Percentiles rank a stretch among this genome's conserved stretches.
Conservation (phyloP, 768 basidiomycete species). For the Mycena pura region DNA sequence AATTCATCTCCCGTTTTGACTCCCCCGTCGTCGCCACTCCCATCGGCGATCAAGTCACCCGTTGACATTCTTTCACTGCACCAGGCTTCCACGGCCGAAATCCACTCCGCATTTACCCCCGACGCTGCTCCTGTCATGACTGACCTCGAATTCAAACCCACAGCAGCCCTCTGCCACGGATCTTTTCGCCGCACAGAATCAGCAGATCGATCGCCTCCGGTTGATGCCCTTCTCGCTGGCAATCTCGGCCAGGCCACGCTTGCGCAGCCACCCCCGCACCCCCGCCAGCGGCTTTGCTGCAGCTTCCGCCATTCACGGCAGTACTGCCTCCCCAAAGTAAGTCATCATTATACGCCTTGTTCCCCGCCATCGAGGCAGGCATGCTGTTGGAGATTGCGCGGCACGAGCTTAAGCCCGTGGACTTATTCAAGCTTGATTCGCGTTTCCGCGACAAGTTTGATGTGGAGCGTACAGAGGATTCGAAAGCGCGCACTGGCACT, state of each 20-base stretch:
- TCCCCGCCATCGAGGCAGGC: constrained; percentile 1
- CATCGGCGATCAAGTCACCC: neutral
- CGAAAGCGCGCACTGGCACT: neutral
- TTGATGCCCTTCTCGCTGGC: neutral
- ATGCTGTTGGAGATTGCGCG: neutral
- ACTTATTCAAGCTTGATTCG: constrained; percentile 1
- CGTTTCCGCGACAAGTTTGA: constrained; percentile 2
- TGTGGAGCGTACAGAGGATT: neutral
- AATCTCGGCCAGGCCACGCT: too few species aligned
- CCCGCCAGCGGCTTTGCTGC: neutral
- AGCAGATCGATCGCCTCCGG: neutral
- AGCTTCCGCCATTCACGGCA: neutral
- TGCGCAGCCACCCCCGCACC: neutral
- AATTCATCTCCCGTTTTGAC: neutral
- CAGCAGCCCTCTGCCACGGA: neutral
- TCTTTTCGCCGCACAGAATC: neutral
- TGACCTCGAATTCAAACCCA: neutral
- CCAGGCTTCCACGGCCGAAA: neutral
- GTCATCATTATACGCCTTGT: neutral
- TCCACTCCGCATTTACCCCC: neutral
- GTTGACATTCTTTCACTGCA: neutral
- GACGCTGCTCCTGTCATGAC: neutral
- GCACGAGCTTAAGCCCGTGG: neutral
- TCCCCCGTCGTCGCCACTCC: neutral
- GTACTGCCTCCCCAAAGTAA: neutral